Percentiles rank a stretch among this genome's conserved stretches.
phyloP scores from a whole-genome alignment of 2,329 filamentous ascomycete species.

The Scedosporium minutisporum region DNA sequence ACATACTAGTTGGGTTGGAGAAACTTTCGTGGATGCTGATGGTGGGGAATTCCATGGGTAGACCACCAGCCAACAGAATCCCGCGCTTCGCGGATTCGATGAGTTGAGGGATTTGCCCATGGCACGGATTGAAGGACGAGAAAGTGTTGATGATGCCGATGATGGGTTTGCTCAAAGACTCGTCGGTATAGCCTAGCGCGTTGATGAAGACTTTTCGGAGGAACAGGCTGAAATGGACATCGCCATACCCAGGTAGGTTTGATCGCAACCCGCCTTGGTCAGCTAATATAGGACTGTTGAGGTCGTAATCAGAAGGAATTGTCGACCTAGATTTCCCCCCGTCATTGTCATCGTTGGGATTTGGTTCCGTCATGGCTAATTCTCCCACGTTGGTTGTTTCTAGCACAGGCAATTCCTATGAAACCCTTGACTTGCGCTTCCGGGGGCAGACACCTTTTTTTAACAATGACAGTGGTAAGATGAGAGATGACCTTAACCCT shows the following conservation, averaged over 20 bases:
- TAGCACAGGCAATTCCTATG: no score
- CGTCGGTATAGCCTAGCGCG: constrained; percentile 63
- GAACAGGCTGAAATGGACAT: constrained; percentile 66
- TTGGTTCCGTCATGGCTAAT: not conserved
- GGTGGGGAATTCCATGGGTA: constrained; percentile 65
- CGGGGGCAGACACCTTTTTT: no score
- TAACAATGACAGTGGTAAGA: no score
- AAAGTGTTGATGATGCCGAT: constrained; percentile 68
- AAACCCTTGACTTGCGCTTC: no score
- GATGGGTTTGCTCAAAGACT: constrained; percentile 59
- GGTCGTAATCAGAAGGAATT: constrained; percentile 48
- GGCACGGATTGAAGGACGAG: constrained; percentile 65
- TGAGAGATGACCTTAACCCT: no score
- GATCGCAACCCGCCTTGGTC: constrained; percentile 46
- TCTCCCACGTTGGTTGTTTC: no score
- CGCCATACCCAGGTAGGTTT: constrained; percentile 59
- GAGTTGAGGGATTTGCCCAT: constrained; percentile 62
- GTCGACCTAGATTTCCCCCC: constrained; percentile 5
- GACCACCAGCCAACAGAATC: constrained; percentile 54
- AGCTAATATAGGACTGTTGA: constrained; percentile 39
- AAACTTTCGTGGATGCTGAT: constrained; percentile 65
- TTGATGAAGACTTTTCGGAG: constrained; percentile 71
- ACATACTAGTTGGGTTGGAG: constrained; percentile 65
- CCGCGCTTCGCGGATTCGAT: constrained; percentile 62
- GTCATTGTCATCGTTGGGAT: no score